Evolutionary conservation across 1,284 basidiomycete species (phyloP).

Genomic region (Puccinia sorghi): DNA sequence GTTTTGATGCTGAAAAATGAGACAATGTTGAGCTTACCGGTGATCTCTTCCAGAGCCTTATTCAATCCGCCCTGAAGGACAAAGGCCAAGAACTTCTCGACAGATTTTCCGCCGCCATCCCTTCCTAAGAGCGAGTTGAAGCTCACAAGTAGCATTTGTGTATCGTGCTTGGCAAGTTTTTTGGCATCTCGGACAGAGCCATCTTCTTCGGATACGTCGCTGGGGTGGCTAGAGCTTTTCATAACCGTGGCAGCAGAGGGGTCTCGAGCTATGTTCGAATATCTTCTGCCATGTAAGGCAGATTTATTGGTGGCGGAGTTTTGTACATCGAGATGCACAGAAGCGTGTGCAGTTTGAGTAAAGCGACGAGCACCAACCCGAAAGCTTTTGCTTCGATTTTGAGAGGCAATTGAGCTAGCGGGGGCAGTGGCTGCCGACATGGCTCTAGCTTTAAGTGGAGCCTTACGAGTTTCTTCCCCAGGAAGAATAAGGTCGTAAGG

Average conservation of each 20-base stretch:
- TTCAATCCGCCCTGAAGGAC: conserved; percentile 28
- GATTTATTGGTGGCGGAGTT: background rate
- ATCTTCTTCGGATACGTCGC: conserved; percentile 21
- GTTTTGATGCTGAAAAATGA: background rate
- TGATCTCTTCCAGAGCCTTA: conserved; percentile 21
- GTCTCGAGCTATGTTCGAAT: conserved; percentile 34
- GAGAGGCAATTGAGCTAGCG: conserved; percentile 11
- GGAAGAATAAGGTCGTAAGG: conserved; percentile 45
- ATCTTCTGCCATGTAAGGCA: conserved; percentile 42
- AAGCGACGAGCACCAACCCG: conserved; percentile 47
- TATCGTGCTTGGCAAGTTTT: conserved; percentile 24
- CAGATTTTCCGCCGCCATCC: conserved; percentile 46
- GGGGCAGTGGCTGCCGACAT: conserved; percentile 12
- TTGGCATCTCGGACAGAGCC: conserved; percentile 11
- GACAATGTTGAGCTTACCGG: conserved; percentile 19
- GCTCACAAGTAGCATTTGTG: conserved; percentile 34
- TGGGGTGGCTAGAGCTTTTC: background rate
- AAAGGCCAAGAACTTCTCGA: conserved; percentile 23
- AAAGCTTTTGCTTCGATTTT: conserved; percentile 16
- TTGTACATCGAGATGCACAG: background rate
- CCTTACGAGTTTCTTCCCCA: conserved; percentile 21
- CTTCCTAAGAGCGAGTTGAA: conserved; percentile 41
- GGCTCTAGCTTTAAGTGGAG: conserved; percentile 10
- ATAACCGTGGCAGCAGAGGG: conserved; percentile 23
- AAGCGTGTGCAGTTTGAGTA: conserved; percentile 23